phyloP scores from a whole-genome alignment of 495 filamentous ascomycete species.

The Letharia columbiana region DNA sequence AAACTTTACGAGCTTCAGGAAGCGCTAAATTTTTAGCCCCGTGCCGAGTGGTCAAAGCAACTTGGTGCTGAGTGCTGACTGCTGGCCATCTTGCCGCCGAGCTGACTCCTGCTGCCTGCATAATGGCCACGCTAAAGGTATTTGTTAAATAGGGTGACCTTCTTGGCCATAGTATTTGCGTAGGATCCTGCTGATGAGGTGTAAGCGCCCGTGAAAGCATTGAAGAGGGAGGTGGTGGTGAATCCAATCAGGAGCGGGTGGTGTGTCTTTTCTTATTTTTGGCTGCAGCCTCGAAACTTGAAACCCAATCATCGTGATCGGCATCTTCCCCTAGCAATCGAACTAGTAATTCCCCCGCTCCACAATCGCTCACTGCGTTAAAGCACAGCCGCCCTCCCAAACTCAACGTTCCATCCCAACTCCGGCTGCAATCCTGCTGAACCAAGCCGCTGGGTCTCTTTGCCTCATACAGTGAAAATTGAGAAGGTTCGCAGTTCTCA shows the following conservation, averaged over 20 bases:
- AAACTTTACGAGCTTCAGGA: conserved; percentile 4
- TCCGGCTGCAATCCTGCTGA: conserved; percentile 3
- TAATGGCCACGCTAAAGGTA: conserved; percentile 1
- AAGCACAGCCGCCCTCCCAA: conserved; percentile 18
- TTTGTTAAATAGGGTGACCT: conserved; percentile 5
- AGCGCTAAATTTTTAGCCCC: background rate
- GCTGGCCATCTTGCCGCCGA: conserved; percentile 3
- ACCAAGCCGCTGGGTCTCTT: conserved; percentile 13
- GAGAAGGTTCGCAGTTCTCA: conserved; percentile 6
- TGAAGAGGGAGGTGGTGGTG: background rate
- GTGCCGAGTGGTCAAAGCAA: conserved; percentile 9
- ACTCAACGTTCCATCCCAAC: conserved; percentile 8
- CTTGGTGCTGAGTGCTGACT: background rate
- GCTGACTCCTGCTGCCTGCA: conserved; percentile 7
- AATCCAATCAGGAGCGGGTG: conserved; percentile 10
- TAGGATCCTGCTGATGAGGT: conserved; percentile 6
- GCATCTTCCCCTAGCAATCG: background rate
- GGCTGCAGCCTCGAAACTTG: conserved; percentile 1
- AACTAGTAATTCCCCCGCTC: conserved; percentile 8
- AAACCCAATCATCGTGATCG: conserved; percentile 4
- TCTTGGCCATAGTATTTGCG: conserved; percentile 1
- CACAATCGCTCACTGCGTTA: conserved; percentile 12
- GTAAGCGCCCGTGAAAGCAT: conserved; percentile 9
- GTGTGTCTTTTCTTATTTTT: background rate
- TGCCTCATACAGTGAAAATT: background rate